Base-by-base conservation (phyloP, 1,139 yeast species). In the Yamadazyma pseudoaaseri region DNA sequence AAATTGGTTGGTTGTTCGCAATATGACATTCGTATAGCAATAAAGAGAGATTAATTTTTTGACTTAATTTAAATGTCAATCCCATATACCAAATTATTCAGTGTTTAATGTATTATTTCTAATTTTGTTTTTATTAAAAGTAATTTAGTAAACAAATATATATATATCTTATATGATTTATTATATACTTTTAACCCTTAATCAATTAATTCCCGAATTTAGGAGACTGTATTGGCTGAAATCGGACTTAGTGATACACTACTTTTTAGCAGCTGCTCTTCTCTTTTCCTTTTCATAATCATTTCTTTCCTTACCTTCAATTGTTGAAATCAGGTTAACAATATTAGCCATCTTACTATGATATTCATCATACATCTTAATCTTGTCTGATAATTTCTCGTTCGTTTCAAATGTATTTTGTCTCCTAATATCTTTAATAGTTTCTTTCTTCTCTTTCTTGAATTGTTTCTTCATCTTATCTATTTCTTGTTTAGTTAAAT, bases 261-360 rank as follows among this genome's bases (percentile, higher is more conserved):
- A 7, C 10, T 18, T 18, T 18, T 18, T 18, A 18, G 57, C 78
- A 79, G 51, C 89, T 16, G 31, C 27, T 44, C 71, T 66, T 58
- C 75, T 80, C 71, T 78, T 84, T 54, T 89, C 97, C 44, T 89
- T 73, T 55, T 87, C 96, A 58, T 89, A 90, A 49, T 81, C 81
- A 56, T 92, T 90, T 71, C 86, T 84, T 54, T 87, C 97, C 5
- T 94, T 86, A 49, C 97, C 97, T 69, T 90, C 97, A 48, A 83
- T 86, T 2, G 96, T 86, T 44, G 85, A 84, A 52, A 90, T 86
- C 36, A 90, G 78, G 50, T 90, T 85, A 56, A 85, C 81, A 58
- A 94, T 81, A 44, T 75, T 76, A 30, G 95, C 85, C 87, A 92
- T 86, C 70, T 87, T 90, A 49, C 79, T 74, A 58, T 92, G 97